Evolutionary conservation across 2,329 filamentous ascomycete genomes (phyloP).

Genomic region (Coniochaeta hoffmannii): DNA sequence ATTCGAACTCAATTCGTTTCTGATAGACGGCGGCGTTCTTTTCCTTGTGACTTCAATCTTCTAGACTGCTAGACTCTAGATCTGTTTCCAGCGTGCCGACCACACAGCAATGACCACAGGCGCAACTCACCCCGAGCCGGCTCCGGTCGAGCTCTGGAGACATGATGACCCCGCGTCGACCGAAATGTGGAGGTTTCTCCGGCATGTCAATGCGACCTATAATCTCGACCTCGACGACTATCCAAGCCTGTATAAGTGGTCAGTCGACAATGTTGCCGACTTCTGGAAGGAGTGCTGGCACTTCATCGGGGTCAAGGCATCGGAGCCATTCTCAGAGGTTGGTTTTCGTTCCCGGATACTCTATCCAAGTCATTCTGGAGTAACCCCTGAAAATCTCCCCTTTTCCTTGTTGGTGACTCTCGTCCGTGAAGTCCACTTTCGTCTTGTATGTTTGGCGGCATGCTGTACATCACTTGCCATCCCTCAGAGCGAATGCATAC

Average conservation of each 20-base stretch:
- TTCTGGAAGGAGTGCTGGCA: slow-evolving; percentile 89
- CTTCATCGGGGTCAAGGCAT: slow-evolving; percentile 68
- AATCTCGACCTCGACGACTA: slow-evolving; percentile 57
- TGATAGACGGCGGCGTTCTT: neutral
- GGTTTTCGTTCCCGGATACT: slow-evolving; percentile 13
- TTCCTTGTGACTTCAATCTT: neutral
- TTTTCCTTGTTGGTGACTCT: no score
- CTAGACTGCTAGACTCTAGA: neutral
- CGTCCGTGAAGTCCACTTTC: no score
- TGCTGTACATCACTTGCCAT: no score
- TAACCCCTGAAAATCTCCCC: neutral
- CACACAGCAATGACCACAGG: neutral
- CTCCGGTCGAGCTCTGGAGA: slow-evolving; percentile 55
- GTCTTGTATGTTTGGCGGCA: no score
- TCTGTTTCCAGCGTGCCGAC: neutral
- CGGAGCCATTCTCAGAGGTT: slow-evolving; percentile 54
- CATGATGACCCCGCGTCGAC: slow-evolving; percentile 61
- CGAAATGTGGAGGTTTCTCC: slow-evolving; percentile 65
- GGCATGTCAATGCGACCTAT: slow-evolving; percentile 61
- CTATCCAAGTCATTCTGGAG: neutral
- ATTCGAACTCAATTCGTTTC: neutral
- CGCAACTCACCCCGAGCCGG: neutral
- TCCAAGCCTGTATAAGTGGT: slow-evolving; percentile 77
- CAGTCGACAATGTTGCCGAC: slow-evolving; percentile 61
- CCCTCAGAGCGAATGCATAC: no score